Evolutionary conservation across 1,284 basidiomycete species (phyloP).

Genomic region (Cutaneotrichosporon sp.): DNA sequence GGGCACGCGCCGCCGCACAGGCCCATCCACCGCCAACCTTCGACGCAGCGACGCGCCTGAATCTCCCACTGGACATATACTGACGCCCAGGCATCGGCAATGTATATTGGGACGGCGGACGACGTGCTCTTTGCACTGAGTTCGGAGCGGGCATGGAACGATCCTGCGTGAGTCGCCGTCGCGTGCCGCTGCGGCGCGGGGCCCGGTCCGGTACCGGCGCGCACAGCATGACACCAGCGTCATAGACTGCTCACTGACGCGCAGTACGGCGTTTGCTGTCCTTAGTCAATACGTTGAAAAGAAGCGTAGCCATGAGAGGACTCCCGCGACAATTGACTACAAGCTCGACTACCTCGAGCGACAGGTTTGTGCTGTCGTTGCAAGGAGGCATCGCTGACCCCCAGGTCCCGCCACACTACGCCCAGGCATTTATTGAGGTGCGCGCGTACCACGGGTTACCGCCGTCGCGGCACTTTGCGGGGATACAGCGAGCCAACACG

Average conservation of each 20-base stretch:
- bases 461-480: conserved; percentile 1
- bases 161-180: not conserved
- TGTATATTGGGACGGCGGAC: not conserved
- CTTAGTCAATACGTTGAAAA: conserved; percentile 30
- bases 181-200: no score
- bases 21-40: no score
- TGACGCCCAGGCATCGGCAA: no score
- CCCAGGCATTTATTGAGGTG: conserved; percentile 4
- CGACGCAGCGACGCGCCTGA: no score
- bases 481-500: not conserved
- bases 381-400: not conserved
- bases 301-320: conserved; percentile 28
- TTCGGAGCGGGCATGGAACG: not conserved
- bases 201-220: not conserved
- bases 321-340: conserved; percentile 19
- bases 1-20: no score
- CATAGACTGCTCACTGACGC: no score
- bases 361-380: conserved; percentile 19
- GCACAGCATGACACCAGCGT: not conserved
- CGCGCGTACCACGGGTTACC: conserved; percentile 9
- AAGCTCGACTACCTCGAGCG: conserved; percentile 35
- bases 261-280: conserved; percentile 32
- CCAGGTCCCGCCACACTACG: conserved; percentile 9
- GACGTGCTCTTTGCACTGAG: not conserved
- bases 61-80: no score